Evolutionary conservation across 192 early-diverging fungal species (phyloP).

Genomic region (Pilaira anomala): DNA sequence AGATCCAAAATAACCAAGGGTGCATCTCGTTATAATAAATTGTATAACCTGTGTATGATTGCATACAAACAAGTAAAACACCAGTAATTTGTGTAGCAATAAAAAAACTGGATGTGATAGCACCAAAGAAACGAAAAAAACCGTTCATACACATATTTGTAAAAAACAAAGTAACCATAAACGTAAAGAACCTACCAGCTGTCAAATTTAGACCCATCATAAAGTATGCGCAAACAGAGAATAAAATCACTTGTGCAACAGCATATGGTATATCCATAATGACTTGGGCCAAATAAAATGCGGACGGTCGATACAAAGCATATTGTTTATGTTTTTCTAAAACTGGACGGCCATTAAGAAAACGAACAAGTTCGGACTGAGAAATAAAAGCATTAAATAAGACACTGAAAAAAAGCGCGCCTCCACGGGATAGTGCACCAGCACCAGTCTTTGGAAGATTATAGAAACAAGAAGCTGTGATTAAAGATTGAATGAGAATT

Average conservation of each 20-base stretch:
- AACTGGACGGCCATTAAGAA: constrained; percentile 66
- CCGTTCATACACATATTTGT: constrained; percentile 52
- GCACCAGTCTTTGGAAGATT: constrained; percentile 48
- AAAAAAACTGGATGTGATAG: constrained; percentile 47
- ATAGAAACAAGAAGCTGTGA: constrained; percentile 70
- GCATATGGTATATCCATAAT: constrained; percentile 51
- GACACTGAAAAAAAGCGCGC: constrained; percentile 66
- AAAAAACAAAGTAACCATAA: constrained; percentile 51
- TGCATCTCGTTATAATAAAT: constrained; percentile 60
- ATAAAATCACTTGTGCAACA: constrained; percentile 49
- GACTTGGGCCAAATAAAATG: constrained; percentile 53
- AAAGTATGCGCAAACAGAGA: constrained; percentile 55
- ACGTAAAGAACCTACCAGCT: constrained; percentile 56
- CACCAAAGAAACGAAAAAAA: constrained; percentile 57
- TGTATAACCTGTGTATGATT: constrained; percentile 58
- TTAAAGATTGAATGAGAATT: constrained; percentile 58
- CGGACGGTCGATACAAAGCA: constrained; percentile 63
- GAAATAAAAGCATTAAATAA: constrained; percentile 54
- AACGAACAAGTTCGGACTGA: constrained; percentile 67
- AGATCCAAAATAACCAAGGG: constrained; percentile 63
- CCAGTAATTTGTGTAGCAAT: constrained; percentile 52
- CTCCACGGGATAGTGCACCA: constrained; percentile 77
- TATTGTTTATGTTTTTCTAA: constrained; percentile 78
- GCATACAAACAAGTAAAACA: constrained; percentile 48
- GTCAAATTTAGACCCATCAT: constrained; percentile 55